Evolutionary conservation across 371 early-diverging fungal genomes (phyloP).

Genomic region (Mucor lusitanicus): DNA sequence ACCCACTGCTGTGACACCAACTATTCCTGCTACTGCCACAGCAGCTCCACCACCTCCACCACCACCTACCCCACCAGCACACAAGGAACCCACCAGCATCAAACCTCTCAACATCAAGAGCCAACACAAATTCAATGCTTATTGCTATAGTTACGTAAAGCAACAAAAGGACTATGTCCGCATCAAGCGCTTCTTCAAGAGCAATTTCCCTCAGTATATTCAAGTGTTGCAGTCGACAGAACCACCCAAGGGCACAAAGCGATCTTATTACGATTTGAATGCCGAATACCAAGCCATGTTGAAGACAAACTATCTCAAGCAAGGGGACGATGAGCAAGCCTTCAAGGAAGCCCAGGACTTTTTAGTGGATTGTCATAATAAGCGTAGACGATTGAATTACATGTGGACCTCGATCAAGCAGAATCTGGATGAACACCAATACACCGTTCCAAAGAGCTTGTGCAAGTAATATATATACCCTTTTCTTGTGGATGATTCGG

Average conservation of each 20-base stretch:
- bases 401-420: slow-evolving; percentile 17
- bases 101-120: neutral
- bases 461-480: neutral
- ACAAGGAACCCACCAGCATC: neutral
- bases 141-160: neutral
- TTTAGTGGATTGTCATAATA: slow-evolving; percentile 6
- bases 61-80: neutral
- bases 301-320: neutral
- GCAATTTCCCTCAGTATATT: slow-evolving; percentile 9
- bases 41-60: neutral
- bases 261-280: slow-evolving; percentile 16
- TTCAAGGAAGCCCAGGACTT: slow-evolving; percentile 7
- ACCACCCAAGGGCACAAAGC: slow-evolving; percentile 12
- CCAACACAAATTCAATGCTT: slow-evolving; percentile 7
- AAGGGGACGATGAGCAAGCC: neutral
- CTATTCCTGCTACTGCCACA: neutral
- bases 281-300: slow-evolving; percentile 12
- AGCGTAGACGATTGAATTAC: slow-evolving; percentile 15
- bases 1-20: neutral
- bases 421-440: slow-evolving; percentile 2
- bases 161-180: slow-evolving; percentile 4
- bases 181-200: slow-evolving; percentile 4
- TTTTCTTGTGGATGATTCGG: neutral
- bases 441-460: neutral
- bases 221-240: neutral